Evolutionary conservation across 2,329 filamentous ascomycete genomes (phyloP).

Genomic region (Leptographium procerum): DNA sequence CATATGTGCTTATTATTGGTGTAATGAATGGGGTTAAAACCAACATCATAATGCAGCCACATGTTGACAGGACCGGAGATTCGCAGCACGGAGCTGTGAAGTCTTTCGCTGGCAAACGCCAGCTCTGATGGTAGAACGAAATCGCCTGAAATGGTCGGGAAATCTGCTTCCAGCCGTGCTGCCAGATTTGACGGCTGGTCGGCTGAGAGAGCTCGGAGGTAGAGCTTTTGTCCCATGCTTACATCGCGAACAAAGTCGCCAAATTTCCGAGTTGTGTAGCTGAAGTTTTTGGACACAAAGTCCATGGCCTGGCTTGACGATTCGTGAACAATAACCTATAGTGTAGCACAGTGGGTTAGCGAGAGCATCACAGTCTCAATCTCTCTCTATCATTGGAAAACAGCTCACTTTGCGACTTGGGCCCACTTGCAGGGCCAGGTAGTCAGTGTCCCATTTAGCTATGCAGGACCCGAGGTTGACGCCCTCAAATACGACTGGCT

Average conservation of each 20-base stretch:
- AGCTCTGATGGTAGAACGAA: slow-evolving; percentile 58
- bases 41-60: slow-evolving; percentile 82
- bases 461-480: slow-evolving; percentile 58
- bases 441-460: slow-evolving; percentile 54
- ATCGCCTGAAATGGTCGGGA: slow-evolving; percentile 55
- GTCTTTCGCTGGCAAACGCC: slow-evolving; percentile 42
- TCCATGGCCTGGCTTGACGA: slow-evolving; percentile 57
- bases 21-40: slow-evolving; percentile 17
- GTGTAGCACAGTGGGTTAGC: background rate
- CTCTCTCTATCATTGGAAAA: background rate
- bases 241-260: slow-evolving; percentile 53
- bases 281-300: slow-evolving; percentile 75
- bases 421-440: slow-evolving; percentile 54
- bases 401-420: slow-evolving; percentile 43
- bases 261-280: slow-evolving; percentile 59
- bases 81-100: slow-evolving; percentile 68
- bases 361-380: too few species aligned
- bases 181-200: slow-evolving; percentile 57
- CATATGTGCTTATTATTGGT: background rate
- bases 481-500: slow-evolving; percentile 54
- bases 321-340: slow-evolving; percentile 64
- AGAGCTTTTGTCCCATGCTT: slow-evolving; percentile 49
- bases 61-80: slow-evolving; percentile 72
- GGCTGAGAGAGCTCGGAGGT: slow-evolving; percentile 66
- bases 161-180: slow-evolving; percentile 60